Evolutionary conservation across 192 early-diverging fungal genomes (phyloP).

Genomic region (Coemansia sp.): DNA sequence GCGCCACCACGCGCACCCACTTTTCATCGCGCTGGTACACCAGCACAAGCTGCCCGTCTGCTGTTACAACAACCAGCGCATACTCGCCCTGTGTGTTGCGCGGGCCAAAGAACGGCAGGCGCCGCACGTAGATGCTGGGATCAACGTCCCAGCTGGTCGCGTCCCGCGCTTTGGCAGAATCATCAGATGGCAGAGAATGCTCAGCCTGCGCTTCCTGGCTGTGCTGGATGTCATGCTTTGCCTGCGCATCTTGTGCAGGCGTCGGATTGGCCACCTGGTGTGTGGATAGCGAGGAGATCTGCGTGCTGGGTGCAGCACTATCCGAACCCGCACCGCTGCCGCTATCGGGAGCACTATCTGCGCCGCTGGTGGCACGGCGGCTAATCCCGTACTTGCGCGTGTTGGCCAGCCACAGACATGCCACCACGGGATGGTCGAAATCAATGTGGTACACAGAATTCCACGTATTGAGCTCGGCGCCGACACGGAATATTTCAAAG

Average conservation of each 20-base stretch:
- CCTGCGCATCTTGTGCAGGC: not conserved
- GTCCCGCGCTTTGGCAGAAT: not conserved
- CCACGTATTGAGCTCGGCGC: conserved; percentile 45
- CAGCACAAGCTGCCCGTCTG: conserved; percentile 46
- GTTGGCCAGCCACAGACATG: conserved; percentile 45
- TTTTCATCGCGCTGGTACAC: conserved; percentile 49
- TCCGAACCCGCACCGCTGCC: not conserved
- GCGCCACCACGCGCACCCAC: conserved; percentile 44
- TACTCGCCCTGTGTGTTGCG: conserved; percentile 51
- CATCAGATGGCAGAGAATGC: not conserved
- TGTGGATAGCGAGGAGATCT: conserved; percentile 9
- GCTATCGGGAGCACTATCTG: not conserved
- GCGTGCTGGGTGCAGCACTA: not conserved
- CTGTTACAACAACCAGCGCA: conserved; percentile 45
- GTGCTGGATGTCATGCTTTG: not conserved
- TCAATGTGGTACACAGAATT: conserved; percentile 39
- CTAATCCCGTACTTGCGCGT: conserved; percentile 51
- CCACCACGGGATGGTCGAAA: conserved; percentile 45
- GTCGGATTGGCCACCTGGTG: conserved; percentile 11
- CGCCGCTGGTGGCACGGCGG: conserved; percentile 10
- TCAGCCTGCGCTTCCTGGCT: too few relatives aligned
- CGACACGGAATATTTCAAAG: conserved; percentile 45
- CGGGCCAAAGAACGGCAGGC: conserved; percentile 52
- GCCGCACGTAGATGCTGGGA: conserved; percentile 27
- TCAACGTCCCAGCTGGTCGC: conserved; percentile 33